Conservation (phyloP, 2,329 filamentous ascomycete genomes). For the Nannizziopsis arthrosporioides region DNA sequence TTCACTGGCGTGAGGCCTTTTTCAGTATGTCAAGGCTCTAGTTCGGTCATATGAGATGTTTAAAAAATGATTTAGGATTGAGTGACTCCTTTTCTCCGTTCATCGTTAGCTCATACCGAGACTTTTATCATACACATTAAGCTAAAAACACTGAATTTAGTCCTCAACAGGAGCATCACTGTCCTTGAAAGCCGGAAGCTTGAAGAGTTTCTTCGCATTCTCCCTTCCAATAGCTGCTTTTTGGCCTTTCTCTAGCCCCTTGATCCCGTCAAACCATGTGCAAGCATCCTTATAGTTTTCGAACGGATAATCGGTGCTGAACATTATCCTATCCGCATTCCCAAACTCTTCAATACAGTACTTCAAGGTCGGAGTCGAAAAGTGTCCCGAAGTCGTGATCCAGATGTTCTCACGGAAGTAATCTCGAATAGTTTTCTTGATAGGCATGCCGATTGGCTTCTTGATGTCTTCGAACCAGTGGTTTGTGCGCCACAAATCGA, state of each 20-base stretch:
- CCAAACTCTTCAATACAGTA: slow-evolving; percentile 31
- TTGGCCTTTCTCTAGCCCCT: slow-evolving; percentile 25
- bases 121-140: background rate
- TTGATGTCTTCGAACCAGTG: slow-evolving; percentile 33
- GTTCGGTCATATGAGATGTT: no score
- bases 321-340: slow-evolving; percentile 30
- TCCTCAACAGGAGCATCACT: slow-evolving; percentile 9
- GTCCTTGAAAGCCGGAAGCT: slow-evolving; percentile 26
- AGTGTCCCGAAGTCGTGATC: slow-evolving; percentile 35
- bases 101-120: background rate
- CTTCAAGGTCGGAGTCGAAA: slow-evolving; percentile 30
- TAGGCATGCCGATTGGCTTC: slow-evolving; percentile 27
- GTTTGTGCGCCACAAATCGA: slow-evolving; percentile 40
- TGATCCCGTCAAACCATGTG: slow-evolving; percentile 34
- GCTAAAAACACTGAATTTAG: background rate
- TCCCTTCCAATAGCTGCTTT: slow-evolving; percentile 31
- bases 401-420: slow-evolving; percentile 34
- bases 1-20: no score
- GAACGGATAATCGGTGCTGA: slow-evolving; percentile 34
- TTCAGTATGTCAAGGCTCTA: no score
- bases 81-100: background rate
- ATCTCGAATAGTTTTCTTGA: slow-evolving; percentile 36
- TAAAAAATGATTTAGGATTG: no score
- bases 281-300: slow-evolving; percentile 34
- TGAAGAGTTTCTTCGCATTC: slow-evolving; percentile 37